Conservation (phyloP, 2,329 filamentous ascomycete genomes). For the Botrytis fragariae region DNA sequence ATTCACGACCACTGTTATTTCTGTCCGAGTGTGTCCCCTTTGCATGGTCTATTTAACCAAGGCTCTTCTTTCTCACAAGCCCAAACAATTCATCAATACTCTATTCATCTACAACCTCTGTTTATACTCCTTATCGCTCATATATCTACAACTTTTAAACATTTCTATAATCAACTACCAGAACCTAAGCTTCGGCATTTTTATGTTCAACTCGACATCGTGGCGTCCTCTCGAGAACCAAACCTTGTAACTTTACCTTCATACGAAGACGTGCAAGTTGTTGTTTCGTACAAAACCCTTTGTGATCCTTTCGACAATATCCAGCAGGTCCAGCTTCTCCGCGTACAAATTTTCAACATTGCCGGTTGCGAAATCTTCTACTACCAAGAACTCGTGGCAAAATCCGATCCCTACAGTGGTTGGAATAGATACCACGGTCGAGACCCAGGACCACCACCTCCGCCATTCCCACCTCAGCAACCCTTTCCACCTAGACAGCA, state of each 20-base stretch:
- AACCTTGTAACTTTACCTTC: conserved; percentile 20
- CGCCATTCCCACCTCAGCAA: conserved; percentile 14
- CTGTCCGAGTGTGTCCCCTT: background rate
- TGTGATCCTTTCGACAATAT: conserved; percentile 22
- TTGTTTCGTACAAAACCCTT: conserved; percentile 25
- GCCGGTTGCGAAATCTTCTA: conserved; percentile 23
- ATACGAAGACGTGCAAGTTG: conserved; percentile 23
- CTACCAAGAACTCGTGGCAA: conserved; percentile 24
- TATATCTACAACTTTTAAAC: background rate
- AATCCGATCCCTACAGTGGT: conserved; percentile 21
- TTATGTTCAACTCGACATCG: conserved; percentile 14
- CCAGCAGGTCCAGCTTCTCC: conserved; percentile 24
- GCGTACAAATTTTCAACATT: conserved; percentile 26
- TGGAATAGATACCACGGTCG: conserved; percentile 29
- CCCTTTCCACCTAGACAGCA: background rate
- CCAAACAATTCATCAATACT: background rate
- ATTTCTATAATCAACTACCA: background rate
- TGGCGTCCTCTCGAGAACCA: conserved; percentile 27
- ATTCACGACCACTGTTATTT: conserved; percentile 3
- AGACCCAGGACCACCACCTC: conserved; percentile 28
- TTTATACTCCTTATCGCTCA: background rate
- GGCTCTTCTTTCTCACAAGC: background rate
- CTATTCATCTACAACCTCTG: background rate
- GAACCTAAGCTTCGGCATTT: background rate
- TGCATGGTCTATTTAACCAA: background rate